phyloP scores from a whole-genome alignment of 208 protist genomes.

The Leptomonas seymouri region DNA sequence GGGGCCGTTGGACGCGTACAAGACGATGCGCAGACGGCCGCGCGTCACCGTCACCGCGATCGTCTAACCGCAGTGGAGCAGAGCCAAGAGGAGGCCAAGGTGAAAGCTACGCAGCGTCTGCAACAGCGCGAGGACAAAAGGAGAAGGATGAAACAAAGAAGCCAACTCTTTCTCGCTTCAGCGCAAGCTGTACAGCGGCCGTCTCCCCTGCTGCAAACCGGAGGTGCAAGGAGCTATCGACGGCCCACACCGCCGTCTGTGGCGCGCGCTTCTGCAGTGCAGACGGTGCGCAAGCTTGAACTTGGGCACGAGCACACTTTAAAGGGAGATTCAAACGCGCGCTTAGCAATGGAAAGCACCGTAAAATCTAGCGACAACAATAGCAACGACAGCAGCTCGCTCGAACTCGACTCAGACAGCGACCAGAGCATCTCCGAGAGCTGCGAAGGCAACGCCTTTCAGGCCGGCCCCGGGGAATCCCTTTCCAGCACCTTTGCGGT shows the following conservation, averaged over 20 bases:
- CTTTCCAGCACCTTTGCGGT: constrained; percentile 13
- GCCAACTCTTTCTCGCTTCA: not conserved
- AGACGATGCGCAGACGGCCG: not conserved
- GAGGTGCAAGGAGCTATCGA: not conserved
- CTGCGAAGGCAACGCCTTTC: not conserved
- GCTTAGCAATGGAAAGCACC: not conserved
- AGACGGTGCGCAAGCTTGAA: not conserved
- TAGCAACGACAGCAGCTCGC: constrained; percentile 3
- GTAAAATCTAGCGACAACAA: not conserved
- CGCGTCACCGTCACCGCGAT: constrained; percentile 12
- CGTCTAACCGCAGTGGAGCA: constrained; percentile 3
- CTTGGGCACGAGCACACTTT: not conserved
- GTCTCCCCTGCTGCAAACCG: not conserved
- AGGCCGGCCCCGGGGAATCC: not conserved
- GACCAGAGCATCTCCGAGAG: not conserved
- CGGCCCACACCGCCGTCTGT: not conserved
- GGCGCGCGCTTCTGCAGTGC: not conserved
- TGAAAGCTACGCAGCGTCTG: constrained; percentile 3
- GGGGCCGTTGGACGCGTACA: not conserved
- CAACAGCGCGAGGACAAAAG: constrained; percentile 8
- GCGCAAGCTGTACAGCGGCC: not conserved
- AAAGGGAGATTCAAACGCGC: not conserved
- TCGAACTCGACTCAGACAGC: not conserved
- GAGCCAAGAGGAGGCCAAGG: not conserved
- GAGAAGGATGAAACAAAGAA: not conserved